Evolutionary conservation across 805 yeast species (phyloP), one percentile per base, ranked within the genome.

Genomic region (Schwanniomyces sp.): DNA sequence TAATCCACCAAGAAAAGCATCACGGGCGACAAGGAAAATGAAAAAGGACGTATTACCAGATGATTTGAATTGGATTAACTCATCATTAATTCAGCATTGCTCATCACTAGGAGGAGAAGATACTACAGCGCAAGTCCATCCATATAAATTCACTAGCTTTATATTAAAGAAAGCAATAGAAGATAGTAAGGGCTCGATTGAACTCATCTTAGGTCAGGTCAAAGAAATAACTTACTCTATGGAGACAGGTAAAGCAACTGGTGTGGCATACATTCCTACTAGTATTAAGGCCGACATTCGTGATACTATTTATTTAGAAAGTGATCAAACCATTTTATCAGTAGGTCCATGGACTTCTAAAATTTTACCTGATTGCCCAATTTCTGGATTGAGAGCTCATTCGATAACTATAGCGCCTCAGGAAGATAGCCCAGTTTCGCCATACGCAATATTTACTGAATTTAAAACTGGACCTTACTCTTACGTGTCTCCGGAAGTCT

Each of bases 271-370:
- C 63, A 79, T 79, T 53, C 72, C 77, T 16, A 68, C 77, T 1
- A 63, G 74, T 27, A 63, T 59, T 46, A 60, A 63, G 48, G 44
- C 60, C 27, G 74, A 59, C 25, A 56, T 54, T 5, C 51, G 48
- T n/a, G 52, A 46, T 43, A 56, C 62, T 44, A 61, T 81, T 7
- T 78, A 77, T 29, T 69, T 91, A 11, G 61, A 58, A 11, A 94
- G 88, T 46, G 89, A 88, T 60, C 84, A 88, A 56, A 83, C 90
- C n/a, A 84, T 92, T 9, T 73, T 94, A 57, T 75, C 96, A 0
- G 88, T 89, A 56, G 99, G 99, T 0, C 99, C 99, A 10, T 92
- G 99, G 99, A 91, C 97, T 2, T 86, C 96, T 1, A 86, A 85
- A 59, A 80, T 92, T 38, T 69, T 92, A 49, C 96, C 96, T 2